A percentile compares a stretch with the other conserved stretches of the same genome.
Evolutionary conservation across 2,329 filamentous ascomycete species (phyloP).

Genomic region (Cordyceps cateniannulata): DNA sequence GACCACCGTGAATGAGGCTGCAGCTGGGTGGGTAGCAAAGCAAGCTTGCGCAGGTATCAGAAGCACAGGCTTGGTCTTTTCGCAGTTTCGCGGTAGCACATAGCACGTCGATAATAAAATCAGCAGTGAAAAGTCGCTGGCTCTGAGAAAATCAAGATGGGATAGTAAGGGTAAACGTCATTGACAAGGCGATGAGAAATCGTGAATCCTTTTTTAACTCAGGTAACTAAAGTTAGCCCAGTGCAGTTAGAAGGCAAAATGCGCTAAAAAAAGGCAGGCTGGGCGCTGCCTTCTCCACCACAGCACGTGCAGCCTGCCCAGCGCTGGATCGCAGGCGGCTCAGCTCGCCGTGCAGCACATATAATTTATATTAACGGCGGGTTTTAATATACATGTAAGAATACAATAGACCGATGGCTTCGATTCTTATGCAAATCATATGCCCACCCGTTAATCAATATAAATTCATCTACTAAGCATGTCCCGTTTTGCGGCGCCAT

Average conservation of each 20-base stretch:
- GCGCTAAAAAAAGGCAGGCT: neutral
- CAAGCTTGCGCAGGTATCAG: neutral
- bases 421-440: neutral
- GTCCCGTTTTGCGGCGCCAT: neutral
- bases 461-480: neutral
- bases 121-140: neutral
- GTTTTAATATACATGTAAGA: neutral
- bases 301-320: neutral
- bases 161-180: neutral
- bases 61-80: neutral
- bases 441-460: neutral
- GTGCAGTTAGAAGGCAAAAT: neutral
- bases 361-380: neutral
- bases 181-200: slow-evolving; percentile 1
- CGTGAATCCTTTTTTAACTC: neutral
- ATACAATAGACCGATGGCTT: neutral
- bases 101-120: neutral
- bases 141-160: neutral
- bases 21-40: neutral
- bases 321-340: neutral
- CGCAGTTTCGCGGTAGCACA: too few relatives aligned
- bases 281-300: too few relatives aligned
- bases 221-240: neutral
- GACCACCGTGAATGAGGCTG: neutral
- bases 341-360: neutral